These are phyloP conservation scores for Neostapfia colusana DNA, from an alignment of 176 grass and related monocot species.

Conservation along the genomic window DNA sequence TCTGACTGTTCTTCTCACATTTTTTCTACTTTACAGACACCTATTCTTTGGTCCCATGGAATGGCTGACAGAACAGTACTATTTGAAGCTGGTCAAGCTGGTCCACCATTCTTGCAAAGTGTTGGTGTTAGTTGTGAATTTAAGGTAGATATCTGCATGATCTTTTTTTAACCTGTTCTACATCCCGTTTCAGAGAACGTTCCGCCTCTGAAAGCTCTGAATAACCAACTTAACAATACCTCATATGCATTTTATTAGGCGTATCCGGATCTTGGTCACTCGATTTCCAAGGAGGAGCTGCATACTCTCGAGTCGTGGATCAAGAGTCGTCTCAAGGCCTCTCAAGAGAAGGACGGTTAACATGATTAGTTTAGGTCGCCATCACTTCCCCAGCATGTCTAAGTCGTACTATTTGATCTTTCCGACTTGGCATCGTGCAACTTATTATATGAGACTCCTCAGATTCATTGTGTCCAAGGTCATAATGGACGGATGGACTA, in stretches of 20 bases:
- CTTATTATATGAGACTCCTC: neutral
- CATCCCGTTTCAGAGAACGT: neutral
- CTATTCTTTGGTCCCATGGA: constrained; percentile 88
- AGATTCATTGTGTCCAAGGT: neutral
- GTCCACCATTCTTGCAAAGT: constrained; percentile 73
- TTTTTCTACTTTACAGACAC: constrained; percentile 57
- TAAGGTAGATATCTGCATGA: constrained; percentile 53
- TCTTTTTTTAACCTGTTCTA: neutral
- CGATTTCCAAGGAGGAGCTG: constrained; percentile 64
- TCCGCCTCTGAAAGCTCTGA: neutral
- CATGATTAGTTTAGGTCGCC: neutral
- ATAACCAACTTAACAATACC: constrained; percentile 3
- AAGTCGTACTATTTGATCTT: neutral
- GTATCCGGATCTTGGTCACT: constrained; percentile 81
- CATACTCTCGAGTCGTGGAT: constrained; percentile 70
- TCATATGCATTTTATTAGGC: constrained; percentile 47
- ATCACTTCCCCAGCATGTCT: neutral
- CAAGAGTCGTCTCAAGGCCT: constrained; percentile 57
- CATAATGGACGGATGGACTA: neutral
- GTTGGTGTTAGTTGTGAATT: constrained; percentile 70
- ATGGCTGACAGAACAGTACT: constrained; percentile 64
- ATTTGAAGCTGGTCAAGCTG: constrained; percentile 84
- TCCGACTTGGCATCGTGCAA: neutral
- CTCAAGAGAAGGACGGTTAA: constrained; percentile 38
- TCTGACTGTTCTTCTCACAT: neutral